A percentile compares a stretch with the other conserved stretches of the same genome.
phyloP scores from a whole-genome alignment of 2,329 filamentous ascomycete genomes.

The Nemania diffusa region DNA sequence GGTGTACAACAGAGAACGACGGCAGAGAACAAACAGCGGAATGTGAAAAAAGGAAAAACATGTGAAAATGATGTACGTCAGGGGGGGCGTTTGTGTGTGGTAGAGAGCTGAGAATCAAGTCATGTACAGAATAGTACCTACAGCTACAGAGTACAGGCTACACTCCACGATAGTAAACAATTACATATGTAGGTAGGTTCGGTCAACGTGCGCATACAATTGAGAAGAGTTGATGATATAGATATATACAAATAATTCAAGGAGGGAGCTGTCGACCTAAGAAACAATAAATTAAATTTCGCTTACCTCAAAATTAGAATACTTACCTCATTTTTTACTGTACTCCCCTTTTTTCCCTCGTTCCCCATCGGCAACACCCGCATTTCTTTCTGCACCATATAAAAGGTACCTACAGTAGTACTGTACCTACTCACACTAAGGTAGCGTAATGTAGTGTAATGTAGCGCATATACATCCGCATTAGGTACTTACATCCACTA shows the following conservation, averaged over 20 bases:
- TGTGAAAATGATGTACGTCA: conserved; percentile 30
- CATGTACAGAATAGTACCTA: too few relatives aligned
- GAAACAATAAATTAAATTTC: too few relatives aligned
- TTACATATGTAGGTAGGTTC: not conserved
- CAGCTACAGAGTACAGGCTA: too few relatives aligned
- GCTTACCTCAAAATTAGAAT: too few relatives aligned
- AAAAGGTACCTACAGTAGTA: not conserved
- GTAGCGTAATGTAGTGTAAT: not conserved
- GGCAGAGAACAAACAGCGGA: too few relatives aligned
- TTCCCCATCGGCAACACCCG: conserved; percentile 28
- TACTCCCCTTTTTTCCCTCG: not conserved
- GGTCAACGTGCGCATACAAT: too few relatives aligned
- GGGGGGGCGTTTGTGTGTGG: not conserved
- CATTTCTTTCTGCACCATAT: not conserved
- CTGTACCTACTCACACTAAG: not conserved
- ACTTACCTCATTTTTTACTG: too few relatives aligned
- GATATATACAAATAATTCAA: too few relatives aligned
- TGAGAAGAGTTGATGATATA: not conserved
- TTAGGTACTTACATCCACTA: not conserved
- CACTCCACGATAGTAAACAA: too few relatives aligned
- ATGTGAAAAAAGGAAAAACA: conserved; percentile 17
- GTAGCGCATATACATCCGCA: not conserved
- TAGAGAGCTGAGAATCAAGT: conserved; percentile 4
- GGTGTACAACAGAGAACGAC: not conserved
- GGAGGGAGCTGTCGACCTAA: too few relatives aligned